phyloP scores from a whole-genome alignment of 768 basidiomycete species.

The Tylopilus vinaceipallidus region DNA sequence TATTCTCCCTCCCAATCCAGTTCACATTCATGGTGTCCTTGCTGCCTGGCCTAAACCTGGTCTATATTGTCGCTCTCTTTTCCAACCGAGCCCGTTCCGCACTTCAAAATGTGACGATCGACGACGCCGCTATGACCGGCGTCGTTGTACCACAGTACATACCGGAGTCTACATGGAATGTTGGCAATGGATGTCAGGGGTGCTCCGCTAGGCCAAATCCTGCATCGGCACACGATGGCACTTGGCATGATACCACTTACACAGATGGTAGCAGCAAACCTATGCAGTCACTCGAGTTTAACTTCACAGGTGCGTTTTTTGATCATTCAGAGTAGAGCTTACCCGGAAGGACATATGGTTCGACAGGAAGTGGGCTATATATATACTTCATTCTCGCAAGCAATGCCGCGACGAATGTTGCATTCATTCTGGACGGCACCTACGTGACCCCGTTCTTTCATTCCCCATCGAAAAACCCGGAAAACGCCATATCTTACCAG shows the following conservation, averaged over 20 bases:
- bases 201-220: constrained; percentile 2
- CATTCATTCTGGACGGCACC: constrained; percentile 7
- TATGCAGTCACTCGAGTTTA: constrained; percentile 2
- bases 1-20: too few relatives aligned
- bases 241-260: constrained; percentile 19
- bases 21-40: too few relatives aligned
- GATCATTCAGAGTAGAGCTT: neutral
- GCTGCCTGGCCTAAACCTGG: too few relatives aligned
- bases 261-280: neutral
- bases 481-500: constrained; percentile 3
- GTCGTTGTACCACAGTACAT: constrained; percentile 4
- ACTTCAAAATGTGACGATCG: constrained; percentile 15
- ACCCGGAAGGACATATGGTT: neutral
- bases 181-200: constrained; percentile 1
- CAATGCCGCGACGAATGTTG: neutral
- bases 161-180: constrained; percentile 4
- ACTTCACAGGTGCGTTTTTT: constrained; percentile 7
- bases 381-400: constrained; percentile 17
- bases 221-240: constrained; percentile 6
- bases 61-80: neutral
- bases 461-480: neutral
- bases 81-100: neutral
- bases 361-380: constrained; percentile 15
- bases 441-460: constrained; percentile 1
- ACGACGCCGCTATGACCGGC: constrained; percentile 14